Evolutionary conservation across 2,329 filamentous ascomycete genomes (phyloP).

Genomic region (Zelopaecilomyces penicillatus): DNA sequence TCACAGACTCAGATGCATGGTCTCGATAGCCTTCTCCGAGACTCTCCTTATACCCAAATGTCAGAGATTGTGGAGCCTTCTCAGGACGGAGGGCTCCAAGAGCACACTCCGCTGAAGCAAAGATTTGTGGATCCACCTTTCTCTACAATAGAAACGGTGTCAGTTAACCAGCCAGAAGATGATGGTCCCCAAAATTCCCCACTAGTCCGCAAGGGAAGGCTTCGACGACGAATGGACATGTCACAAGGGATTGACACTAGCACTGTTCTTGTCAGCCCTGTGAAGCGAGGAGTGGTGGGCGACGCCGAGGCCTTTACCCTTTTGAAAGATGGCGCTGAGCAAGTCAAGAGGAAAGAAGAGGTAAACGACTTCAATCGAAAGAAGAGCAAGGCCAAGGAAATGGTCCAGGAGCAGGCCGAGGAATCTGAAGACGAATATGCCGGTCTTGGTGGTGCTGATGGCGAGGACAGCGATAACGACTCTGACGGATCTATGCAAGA

Average conservation of each 20-base stretch:
- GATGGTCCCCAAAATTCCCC: conserved; percentile 54
- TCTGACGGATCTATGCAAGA: conserved; percentile 63
- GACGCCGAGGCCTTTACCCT: conserved; percentile 50
- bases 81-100: conserved; percentile 70
- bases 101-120: conserved; percentile 61
- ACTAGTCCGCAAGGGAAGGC: conserved; percentile 50
- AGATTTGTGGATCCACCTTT: conserved; percentile 56
- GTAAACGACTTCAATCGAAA: conserved; percentile 67
- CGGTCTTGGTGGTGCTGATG: conserved; percentile 80
- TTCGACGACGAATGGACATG: conserved; percentile 35
- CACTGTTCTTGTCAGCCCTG: conserved; percentile 11
- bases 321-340: conserved; percentile 58
- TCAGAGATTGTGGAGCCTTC: conserved; percentile 68
- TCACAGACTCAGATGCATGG: conserved; percentile 53
- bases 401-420: conserved; percentile 88
- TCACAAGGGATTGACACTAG: conserved; percentile 9
- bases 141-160: conserved; percentile 65
- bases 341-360: conserved; percentile 43
- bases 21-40: conserved; percentile 46
- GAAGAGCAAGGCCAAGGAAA: conserved; percentile 76
- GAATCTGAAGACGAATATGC: conserved; percentile 99
- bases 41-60: conserved; percentile 46
- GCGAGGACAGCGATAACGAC: conserved; percentile 74
- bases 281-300: conserved; percentile 16
- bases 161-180: conserved; percentile 30